Evolutionary conservation across 2,329 filamentous ascomycete genomes (phyloP).

Genomic region (Botrytis tulipae): DNA sequence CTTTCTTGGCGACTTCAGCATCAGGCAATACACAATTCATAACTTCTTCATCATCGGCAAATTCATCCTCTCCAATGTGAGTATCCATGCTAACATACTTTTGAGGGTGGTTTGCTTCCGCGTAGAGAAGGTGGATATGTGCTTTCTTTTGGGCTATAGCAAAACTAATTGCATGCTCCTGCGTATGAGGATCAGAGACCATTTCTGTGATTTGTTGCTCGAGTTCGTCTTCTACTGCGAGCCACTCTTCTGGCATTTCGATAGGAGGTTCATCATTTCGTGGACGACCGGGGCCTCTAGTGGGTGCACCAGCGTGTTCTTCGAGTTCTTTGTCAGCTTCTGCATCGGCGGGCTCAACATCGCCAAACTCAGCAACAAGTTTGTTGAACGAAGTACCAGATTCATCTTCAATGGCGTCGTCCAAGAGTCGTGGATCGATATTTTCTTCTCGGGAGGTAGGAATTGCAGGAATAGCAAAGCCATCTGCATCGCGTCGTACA

Average conservation of each 20-base stretch:
- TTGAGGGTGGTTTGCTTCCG: slow-evolving; percentile 48
- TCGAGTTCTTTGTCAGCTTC: slow-evolving; percentile 25
- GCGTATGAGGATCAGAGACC: slow-evolving; percentile 60
- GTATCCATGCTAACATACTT: slow-evolving; percentile 56
- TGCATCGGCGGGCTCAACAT: slow-evolving; percentile 23
- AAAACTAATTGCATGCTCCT: slow-evolving; percentile 56
- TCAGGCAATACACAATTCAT: slow-evolving; percentile 71
- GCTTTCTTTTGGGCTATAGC: slow-evolving; percentile 57
- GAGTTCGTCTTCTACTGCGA: slow-evolving; percentile 59
- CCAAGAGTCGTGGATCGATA: slow-evolving; percentile 22
- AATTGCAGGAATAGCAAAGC: slow-evolving; percentile 61
- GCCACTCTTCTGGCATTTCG: slow-evolving; percentile 53
- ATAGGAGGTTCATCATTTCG: slow-evolving; percentile 38
- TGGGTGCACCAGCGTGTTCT: slow-evolving; percentile 25
- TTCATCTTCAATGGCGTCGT: slow-evolving; percentile 28
- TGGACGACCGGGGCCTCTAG: slow-evolving; percentile 36
- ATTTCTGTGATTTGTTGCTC: slow-evolving; percentile 70
- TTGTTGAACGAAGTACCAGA: slow-evolving; percentile 39
- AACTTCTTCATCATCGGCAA: slow-evolving; percentile 87
- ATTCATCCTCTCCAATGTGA: slow-evolving; percentile 76
- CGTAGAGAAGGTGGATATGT: slow-evolving; percentile 52
- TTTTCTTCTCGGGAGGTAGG: slow-evolving; percentile 37
- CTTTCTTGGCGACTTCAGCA: slow-evolving; percentile 77
- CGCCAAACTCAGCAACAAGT: slow-evolving; percentile 48
- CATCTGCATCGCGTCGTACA: slow-evolving; percentile 60